Evolutionary conservation across 2,329 filamentous ascomycete species (phyloP).

Genomic region (Nigrograna mackinnonii): DNA sequence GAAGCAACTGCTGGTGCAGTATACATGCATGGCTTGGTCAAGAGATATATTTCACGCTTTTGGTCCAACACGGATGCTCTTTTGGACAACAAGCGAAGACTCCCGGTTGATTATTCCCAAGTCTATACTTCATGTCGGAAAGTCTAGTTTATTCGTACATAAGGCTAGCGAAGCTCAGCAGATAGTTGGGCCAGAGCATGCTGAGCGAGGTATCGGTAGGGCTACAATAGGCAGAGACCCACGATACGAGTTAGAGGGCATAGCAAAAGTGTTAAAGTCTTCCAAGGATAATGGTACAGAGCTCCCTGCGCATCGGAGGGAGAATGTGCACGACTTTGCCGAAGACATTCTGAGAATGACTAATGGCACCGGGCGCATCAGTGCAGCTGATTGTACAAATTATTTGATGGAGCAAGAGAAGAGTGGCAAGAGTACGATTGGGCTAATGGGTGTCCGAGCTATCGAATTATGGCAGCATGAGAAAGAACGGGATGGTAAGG

Average conservation of each 20-base stretch:
- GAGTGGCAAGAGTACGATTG: constrained; percentile 20
- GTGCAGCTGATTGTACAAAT: constrained; percentile 10
- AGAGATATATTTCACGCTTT: constrained; percentile 71
- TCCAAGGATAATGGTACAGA: constrained; percentile 22
- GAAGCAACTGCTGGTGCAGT: constrained; percentile 63
- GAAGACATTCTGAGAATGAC: constrained; percentile 22
- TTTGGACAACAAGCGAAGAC: constrained; percentile 70
- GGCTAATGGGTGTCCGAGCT: constrained; percentile 14
- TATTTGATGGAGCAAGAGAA: constrained; percentile 25
- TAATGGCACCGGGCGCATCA: constrained; percentile 20
- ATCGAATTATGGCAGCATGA: constrained; percentile 10
- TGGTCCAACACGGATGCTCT: constrained; percentile 77
- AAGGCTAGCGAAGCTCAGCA: constrained; percentile 60
- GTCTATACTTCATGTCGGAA: constrained; percentile 58
- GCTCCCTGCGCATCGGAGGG: constrained; percentile 28
- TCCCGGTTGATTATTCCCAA: constrained; percentile 63
- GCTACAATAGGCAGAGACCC: constrained; percentile 23
- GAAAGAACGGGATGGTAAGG: too few relatives aligned
- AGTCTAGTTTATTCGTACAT: constrained; percentile 63
- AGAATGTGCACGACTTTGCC: constrained; percentile 28
- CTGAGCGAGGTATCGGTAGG: constrained; percentile 13
- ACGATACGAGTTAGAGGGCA: constrained; percentile 32
- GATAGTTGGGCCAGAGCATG: constrained; percentile 20
- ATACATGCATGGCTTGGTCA: constrained; percentile 62
- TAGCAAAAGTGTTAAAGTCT: constrained; percentile 22